Evolutionary conservation across 2,329 filamentous ascomycete genomes (phyloP).

Genomic region (Xylaria arbuscula): DNA sequence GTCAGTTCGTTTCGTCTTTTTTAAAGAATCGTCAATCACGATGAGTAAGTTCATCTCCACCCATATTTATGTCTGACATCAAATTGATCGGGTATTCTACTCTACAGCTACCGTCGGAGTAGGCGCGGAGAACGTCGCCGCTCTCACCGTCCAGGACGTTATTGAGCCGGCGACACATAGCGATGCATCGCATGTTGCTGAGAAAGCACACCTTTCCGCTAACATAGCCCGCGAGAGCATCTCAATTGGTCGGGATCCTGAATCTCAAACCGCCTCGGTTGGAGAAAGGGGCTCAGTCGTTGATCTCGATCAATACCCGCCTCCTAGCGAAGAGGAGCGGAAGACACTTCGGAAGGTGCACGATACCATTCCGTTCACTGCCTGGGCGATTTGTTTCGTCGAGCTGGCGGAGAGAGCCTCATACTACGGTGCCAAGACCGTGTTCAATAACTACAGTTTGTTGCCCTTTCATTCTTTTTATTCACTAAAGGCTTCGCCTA

Average conservation of each 20-base stretch:
- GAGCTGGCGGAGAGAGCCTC: neutral
- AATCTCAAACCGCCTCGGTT: neutral
- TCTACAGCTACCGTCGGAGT: neutral
- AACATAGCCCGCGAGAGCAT: neutral
- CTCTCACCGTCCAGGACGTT: neutral
- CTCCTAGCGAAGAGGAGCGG: neutral
- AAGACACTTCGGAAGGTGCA: constrained; percentile 1
- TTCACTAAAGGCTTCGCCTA: neutral
- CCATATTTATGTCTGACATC: neutral
- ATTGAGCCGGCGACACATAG: neutral
- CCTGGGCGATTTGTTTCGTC: neutral
- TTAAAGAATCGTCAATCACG: neutral
- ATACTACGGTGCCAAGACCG: constrained; percentile 1
- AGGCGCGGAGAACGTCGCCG: neutral
- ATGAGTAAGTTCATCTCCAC: neutral
- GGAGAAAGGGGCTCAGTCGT: neutral
- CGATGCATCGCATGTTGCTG: neutral
- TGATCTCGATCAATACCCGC: neutral
- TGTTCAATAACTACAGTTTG: neutral
- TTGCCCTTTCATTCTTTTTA: neutral
- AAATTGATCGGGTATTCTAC: neutral
- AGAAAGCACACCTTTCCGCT: neutral
- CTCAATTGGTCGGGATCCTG: neutral
- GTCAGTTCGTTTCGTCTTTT: neutral
- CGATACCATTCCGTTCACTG: neutral